phyloP scores from a whole-genome alignment of 2,329 filamentous ascomycete genomes.

The Elsinoe ampelina region DNA sequence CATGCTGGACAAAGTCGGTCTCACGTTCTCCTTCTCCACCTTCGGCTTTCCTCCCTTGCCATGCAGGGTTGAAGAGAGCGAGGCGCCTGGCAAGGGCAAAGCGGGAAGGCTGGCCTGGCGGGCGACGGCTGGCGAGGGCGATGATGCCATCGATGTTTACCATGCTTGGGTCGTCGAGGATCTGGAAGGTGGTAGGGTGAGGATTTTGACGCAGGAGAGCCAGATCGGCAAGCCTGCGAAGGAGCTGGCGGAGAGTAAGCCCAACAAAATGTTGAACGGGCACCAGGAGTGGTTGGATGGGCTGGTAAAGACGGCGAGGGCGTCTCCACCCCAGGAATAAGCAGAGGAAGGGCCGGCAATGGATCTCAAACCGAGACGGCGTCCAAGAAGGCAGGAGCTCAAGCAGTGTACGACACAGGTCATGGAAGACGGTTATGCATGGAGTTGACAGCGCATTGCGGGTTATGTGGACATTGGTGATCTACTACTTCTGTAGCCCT shows the following conservation, averaged over 20 bases:
- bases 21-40: slow-evolving; percentile 28
- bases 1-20: slow-evolving; percentile 21
- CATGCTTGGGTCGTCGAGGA: slow-evolving; percentile 31
- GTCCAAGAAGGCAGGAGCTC: too few species aligned
- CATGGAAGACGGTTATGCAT: too few species aligned
- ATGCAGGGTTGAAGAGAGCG: slow-evolving; percentile 23
- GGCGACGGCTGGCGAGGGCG: slow-evolving; percentile 17
- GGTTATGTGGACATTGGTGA: too few species aligned
- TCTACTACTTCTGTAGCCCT: too few species aligned
- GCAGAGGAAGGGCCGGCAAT: not conserved
- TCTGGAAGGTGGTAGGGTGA: slow-evolving; percentile 24
- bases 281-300: slow-evolving; percentile 32
- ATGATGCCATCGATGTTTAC: slow-evolving; percentile 26
- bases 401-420: too few species aligned
- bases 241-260: slow-evolving; percentile 23
- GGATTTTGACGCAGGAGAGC: slow-evolving; percentile 30
- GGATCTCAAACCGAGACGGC: too few species aligned
- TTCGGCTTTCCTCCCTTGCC: slow-evolving; percentile 28
- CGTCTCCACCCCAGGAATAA: not conserved
- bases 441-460: too few species aligned
- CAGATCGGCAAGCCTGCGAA: slow-evolving; percentile 26
- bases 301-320: slow-evolving; percentile 22
- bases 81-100: slow-evolving; percentile 14
- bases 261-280: slow-evolving; percentile 29
- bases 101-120: slow-evolving; percentile 21